Conservation (phyloP, 371 early-diverging fungal genomes). For the Apophysomyces trapeziformis region DNA sequence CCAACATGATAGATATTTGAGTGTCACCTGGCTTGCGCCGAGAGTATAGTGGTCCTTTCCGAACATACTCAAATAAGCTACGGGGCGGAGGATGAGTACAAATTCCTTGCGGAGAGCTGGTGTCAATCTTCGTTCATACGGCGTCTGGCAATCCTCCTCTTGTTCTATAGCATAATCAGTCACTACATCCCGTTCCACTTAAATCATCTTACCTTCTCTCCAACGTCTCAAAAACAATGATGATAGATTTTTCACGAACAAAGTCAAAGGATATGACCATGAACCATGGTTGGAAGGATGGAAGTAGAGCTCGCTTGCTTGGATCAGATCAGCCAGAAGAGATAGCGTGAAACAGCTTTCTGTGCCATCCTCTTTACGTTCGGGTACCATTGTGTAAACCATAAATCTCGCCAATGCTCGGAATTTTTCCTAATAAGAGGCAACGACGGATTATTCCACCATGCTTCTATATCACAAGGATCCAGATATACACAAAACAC, state of each 20-base stretch:
- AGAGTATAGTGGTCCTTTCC: slow-evolving; percentile 81
- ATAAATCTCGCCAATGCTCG: slow-evolving; percentile 76
- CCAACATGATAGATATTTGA: slow-evolving; percentile 72
- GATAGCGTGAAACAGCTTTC: slow-evolving; percentile 48
- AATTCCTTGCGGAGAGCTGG: slow-evolving; percentile 55
- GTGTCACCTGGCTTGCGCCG: slow-evolving; percentile 65
- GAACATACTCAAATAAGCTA: slow-evolving; percentile 74
- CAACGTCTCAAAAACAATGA: slow-evolving; percentile 71
- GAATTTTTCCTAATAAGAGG: slow-evolving; percentile 53
- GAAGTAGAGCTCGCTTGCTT: slow-evolving; percentile 84
- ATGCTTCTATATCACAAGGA: no score
- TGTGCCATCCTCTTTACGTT: slow-evolving; percentile 28
- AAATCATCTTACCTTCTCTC: slow-evolving; percentile 42
- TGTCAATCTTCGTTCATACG: slow-evolving; percentile 63
- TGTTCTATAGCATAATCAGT: slow-evolving; percentile 40
- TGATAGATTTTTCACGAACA: slow-evolving; percentile 65
- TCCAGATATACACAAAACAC: no score
- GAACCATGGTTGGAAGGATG: slow-evolving; percentile 90
- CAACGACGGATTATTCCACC: no score
- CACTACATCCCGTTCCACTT: neutral
- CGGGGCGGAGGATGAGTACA: slow-evolving; percentile 61
- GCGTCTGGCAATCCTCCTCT: slow-evolving; percentile 64
- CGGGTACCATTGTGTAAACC: slow-evolving; percentile 75
- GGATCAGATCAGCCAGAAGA: slow-evolving; percentile 74
- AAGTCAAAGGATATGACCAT: slow-evolving; percentile 75